Conservation (phyloP, 805 yeast species). For the Schwanniomyces occidentalis region DNA sequence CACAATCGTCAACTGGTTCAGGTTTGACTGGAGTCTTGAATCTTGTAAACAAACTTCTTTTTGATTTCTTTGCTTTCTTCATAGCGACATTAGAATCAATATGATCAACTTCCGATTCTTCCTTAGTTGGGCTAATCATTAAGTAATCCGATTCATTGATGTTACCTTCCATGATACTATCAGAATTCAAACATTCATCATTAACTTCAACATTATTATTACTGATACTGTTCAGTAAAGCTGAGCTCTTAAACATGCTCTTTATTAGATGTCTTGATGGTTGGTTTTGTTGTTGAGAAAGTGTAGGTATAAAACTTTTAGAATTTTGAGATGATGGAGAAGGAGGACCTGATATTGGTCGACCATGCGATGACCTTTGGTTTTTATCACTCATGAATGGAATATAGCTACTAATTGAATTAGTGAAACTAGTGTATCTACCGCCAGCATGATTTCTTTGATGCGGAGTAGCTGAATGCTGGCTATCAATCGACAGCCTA, state of each 20-base stretch:
- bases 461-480: slow-evolving; percentile 16
- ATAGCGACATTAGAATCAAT: slow-evolving; percentile 10
- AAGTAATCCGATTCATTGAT: slow-evolving; percentile 6
- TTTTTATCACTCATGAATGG: slow-evolving; percentile 42
- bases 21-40: slow-evolving; percentile 29
- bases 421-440: slow-evolving; percentile 33
- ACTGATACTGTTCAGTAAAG: slow-evolving; percentile 2
- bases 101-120: slow-evolving; percentile 18
- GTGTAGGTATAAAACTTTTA: slow-evolving; percentile 11
- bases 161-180: not conserved
- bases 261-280: slow-evolving; percentile 34
- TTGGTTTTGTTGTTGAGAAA: too few species aligned
- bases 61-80: slow-evolving; percentile 33
- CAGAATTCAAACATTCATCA: not conserved
- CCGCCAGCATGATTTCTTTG: slow-evolving; percentile 19
- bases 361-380: slow-evolving; percentile 10
- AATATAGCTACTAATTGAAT: slow-evolving; percentile 38
- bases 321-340: slow-evolving; percentile 13
- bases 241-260: slow-evolving; percentile 29
- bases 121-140: slow-evolving; percentile 21
- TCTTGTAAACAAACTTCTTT: slow-evolving; percentile 39
- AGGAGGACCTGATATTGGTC: slow-evolving; percentile 17
- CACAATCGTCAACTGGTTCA: slow-evolving; percentile 9
- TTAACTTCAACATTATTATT: slow-evolving; percentile 4
- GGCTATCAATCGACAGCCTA: slow-evolving; percentile 33